Evolutionary conservation across 768 basidiomycete species (phyloP).

Genomic region (Crassisporium funariophilum): DNA sequence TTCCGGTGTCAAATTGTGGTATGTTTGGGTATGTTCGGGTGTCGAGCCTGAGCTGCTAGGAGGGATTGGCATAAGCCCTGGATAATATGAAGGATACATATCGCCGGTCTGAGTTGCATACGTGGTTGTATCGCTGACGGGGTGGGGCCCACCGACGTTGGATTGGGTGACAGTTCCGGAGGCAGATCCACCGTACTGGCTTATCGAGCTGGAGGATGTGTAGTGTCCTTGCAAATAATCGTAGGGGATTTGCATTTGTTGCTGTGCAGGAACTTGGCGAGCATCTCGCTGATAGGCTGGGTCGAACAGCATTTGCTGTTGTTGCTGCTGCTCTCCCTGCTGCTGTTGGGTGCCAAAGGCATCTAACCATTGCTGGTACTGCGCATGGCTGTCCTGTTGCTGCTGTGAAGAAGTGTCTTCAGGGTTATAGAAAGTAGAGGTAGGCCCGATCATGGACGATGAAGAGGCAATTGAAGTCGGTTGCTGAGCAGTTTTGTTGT

Average conservation of each 20-base stretch:
- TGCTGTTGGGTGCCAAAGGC: slow-evolving; percentile 29
- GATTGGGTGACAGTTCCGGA: slow-evolving; percentile 24
- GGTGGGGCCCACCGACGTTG: slow-evolving; percentile 12
- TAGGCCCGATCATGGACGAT: slow-evolving; percentile 55
- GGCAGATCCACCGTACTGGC: slow-evolving; percentile 25
- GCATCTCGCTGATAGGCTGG: slow-evolving; percentile 19
- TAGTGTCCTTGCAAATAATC: slow-evolving; percentile 30
- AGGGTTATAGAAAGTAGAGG: slow-evolving; percentile 56
- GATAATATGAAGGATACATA: slow-evolving; percentile 23
- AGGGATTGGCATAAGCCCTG: slow-evolving; percentile 21
- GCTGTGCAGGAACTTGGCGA: slow-evolving; percentile 13
- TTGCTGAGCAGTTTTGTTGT: slow-evolving; percentile 14
- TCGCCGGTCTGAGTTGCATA: slow-evolving; percentile 14
- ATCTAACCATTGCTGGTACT: slow-evolving; percentile 48
- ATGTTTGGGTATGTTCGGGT: slow-evolving; percentile 19
- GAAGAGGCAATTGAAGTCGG: slow-evolving; percentile 22
- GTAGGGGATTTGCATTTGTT: slow-evolving; percentile 26
- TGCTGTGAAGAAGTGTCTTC: slow-evolving; percentile 33
- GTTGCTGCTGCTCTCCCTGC: slow-evolving; percentile 19
- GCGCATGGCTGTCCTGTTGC: slow-evolving; percentile 25
- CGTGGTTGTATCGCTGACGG: slow-evolving; percentile 1
- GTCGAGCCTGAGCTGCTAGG: slow-evolving; percentile 19
- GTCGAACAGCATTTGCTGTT: slow-evolving; percentile 21
- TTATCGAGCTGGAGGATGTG: slow-evolving; percentile 17
- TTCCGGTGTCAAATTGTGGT: slow-evolving; percentile 25